Base-by-base conservation (phyloP, 2,329 filamentous ascomycete species). In the Colletotrichum lini region DNA sequence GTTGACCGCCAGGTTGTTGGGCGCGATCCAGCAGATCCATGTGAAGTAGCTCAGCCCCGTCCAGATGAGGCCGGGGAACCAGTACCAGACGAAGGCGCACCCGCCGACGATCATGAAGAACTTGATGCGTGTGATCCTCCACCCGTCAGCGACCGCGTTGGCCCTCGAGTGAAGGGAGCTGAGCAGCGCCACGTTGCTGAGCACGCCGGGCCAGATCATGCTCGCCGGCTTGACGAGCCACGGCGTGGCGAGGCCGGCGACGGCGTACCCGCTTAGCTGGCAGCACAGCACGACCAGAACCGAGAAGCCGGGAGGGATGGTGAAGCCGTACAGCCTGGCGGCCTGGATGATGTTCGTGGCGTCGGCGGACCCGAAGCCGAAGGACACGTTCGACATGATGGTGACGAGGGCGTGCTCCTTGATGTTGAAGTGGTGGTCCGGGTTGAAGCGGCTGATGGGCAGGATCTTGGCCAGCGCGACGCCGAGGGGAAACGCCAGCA, bases 371-470 rank as follows among this genome's bases (percentile, higher is more conserved):
- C 53, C 84, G 72, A 79, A 82, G 76, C 73, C 85, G 83, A n/a
- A 80, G 18, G 81, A 80, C 4, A 84, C 84, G 75, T 90, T 89
- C 1, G 86, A 85, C 1, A 83, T 83, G 74, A 84, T 82, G 67
- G 81, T 83, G 74, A 89, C 79, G 80, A 88, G 75, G 78, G 87
- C 74, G 78, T 87, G 77, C 65, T 89, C 76, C 73, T 89, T 82
- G 81, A 82, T 77, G 79, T 87, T 79, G 82, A 82, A 84, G 13
- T 79, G 81, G 1, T 81, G 77, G 12, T 78, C 81, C 0, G 81
- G 82, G 69, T 84, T 84, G 44, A 83, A 75, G 84, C 86, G 75
- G 45, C 73, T 72, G 2, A 79, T 80, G 23, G 78, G 82, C 74
- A 83, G 83, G 3, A 81, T 75, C 56, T 79, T 79, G 12, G 78